These are phyloP conservation scores for Emmonsia crescens DNA, from an alignment of 2,329 filamentous ascomycete genomes.

Conservation along the genomic window DNA sequence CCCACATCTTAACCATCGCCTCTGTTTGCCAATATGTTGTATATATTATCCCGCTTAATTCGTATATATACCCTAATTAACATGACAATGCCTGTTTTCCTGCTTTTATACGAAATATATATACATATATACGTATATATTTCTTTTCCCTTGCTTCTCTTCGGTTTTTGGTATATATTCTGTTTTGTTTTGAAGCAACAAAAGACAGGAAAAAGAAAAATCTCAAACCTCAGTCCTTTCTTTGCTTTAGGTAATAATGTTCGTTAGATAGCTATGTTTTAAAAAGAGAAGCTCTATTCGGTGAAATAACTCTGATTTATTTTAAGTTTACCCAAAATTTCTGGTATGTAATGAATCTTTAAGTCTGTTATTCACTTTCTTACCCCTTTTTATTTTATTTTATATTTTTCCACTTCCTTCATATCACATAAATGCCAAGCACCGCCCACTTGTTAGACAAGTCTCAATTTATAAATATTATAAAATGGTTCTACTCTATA, in stretches of 20 bases:
- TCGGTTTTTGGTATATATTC: neutral
- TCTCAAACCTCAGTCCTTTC: too few relatives aligned
- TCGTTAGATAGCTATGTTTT: too few relatives aligned
- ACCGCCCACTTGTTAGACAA: neutral
- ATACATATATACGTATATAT: neutral
- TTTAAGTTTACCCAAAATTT: neutral
- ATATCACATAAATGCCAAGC: neutral
- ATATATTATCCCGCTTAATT: neutral
- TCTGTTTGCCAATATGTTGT: neutral
- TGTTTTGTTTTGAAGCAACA: neutral
- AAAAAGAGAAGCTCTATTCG: too few relatives aligned
- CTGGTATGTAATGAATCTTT: too few relatives aligned
- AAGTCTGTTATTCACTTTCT: too few relatives aligned
- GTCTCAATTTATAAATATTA: too few relatives aligned
- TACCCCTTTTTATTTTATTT: neutral
- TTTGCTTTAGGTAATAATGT: too few relatives aligned
- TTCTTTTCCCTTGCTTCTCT: neutral
- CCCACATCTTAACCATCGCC: neutral
- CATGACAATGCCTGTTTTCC: neutral
- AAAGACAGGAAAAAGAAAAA: neutral
- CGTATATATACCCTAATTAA: neutral
- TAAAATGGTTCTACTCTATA: too few relatives aligned
- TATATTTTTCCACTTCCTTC: neutral
- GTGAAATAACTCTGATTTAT: neutral
- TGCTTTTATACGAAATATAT: neutral